These are phyloP conservation scores for Reutealis trisperma DNA, from an alignment of 345 rosid species.

Conservation along the genomic window DNA sequence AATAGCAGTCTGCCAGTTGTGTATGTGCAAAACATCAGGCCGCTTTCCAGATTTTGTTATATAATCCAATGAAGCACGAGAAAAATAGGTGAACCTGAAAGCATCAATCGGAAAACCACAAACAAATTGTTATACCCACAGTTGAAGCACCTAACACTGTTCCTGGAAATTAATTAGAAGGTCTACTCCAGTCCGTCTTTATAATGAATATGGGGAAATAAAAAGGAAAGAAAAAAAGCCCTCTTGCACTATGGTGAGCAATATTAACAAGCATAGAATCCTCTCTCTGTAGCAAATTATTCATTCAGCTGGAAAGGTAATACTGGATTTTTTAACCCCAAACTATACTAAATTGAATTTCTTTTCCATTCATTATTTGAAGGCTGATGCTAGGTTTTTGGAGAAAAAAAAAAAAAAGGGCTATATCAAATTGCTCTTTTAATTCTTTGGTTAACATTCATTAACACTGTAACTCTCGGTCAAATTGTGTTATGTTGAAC, in stretches of 20 bases:
- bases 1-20: conserved; percentile 84
- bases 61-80: conserved; percentile 87
- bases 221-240: background rate
- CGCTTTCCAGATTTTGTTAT: conserved; percentile 76
- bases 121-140: background rate
- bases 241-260: background rate
- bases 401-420: background rate
- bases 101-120: conserved; percentile 21
- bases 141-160: too few species aligned
- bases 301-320: background rate
- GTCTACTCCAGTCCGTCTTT: background rate
- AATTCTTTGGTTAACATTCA: background rate
- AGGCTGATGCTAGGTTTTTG: background rate
- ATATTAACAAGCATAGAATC: background rate
- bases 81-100: conserved; percentile 74
- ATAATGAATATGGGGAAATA: background rate
- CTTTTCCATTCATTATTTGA: background rate
- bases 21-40: conserved; percentile 87
- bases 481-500: background rate
- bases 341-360: background rate
- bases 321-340: background rate
- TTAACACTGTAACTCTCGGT: background rate
- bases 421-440: background rate
- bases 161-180: background rate
- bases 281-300: background rate